A percentile compares a stretch with the other conserved stretches of the same genome.
Evolutionary conservation across 306 rosid species (phyloP).

Genomic region (Fragaria nilgerrensis): DNA sequence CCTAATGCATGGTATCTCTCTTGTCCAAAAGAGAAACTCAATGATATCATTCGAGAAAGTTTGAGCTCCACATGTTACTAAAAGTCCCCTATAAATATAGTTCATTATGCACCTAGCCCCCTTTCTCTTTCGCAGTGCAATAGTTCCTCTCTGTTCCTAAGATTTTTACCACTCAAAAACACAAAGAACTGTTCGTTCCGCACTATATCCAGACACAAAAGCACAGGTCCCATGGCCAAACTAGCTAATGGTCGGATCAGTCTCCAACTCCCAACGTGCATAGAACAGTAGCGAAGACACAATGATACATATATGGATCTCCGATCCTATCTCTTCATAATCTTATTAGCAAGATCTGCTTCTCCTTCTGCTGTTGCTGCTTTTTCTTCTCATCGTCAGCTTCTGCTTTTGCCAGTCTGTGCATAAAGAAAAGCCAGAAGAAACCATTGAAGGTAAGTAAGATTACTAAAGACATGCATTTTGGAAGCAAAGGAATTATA

Average conservation of each 20-base stretch:
- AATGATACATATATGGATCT: neutral
- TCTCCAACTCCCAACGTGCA: slow-evolving; percentile 29
- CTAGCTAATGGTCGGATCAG: slow-evolving; percentile 29
- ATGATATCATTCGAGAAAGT: neutral
- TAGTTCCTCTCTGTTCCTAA: neutral
- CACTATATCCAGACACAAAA: slow-evolving; percentile 31
- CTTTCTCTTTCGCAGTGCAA: neutral
- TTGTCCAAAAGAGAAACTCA: too few relatives aligned
- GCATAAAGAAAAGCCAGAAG: slow-evolving; percentile 9
- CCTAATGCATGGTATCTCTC: too few relatives aligned
- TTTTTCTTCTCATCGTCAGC: neutral
- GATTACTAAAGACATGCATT: neutral
- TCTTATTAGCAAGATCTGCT: neutral
- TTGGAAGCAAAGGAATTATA: neutral
- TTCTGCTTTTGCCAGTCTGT: slow-evolving; percentile 35
- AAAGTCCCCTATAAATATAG: neutral
- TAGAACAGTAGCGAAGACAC: slow-evolving; percentile 3
- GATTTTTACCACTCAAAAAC: slow-evolving; percentile 14
- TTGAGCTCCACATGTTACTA: slow-evolving; percentile 6
- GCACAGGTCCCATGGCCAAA: slow-evolving; percentile 26
- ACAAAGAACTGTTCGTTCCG: neutral
- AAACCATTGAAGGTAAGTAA: slow-evolving; percentile 28
- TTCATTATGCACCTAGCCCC: neutral
- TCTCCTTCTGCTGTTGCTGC: slow-evolving; percentile 5
- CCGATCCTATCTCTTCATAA: neutral